phyloP scores from a whole-genome alignment of 129 eudicot species.

The Centrapalus pauciflorus region DNA sequence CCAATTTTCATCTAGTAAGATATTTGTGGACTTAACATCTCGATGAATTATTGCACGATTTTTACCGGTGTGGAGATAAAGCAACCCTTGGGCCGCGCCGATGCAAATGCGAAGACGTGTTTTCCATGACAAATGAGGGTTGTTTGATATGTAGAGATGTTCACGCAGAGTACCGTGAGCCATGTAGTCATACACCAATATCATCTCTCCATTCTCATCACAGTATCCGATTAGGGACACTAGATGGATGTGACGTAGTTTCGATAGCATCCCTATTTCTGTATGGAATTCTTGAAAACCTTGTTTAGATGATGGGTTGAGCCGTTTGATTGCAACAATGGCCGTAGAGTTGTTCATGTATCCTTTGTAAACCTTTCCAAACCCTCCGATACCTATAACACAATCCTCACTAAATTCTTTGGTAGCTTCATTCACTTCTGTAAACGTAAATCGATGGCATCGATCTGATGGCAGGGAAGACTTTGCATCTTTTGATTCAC shows the following conservation, averaged over 20 bases:
- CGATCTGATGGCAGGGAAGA: constrained; percentile 34
- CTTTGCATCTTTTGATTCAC: constrained; percentile 22
- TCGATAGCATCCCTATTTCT: constrained; percentile 36
- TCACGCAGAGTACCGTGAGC: constrained; percentile 38
- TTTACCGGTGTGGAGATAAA: constrained; percentile 43
- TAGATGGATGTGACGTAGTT: constrained; percentile 43
- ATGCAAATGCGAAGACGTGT: constrained; percentile 46
- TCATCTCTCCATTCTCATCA: constrained; percentile 39
- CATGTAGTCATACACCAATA: constrained; percentile 48
- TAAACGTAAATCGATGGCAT: constrained; percentile 37
- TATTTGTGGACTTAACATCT: constrained; percentile 51
- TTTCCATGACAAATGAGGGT: constrained; percentile 41
- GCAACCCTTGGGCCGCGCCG: constrained; percentile 53
- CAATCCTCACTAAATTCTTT: constrained; percentile 19
- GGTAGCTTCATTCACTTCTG: constrained; percentile 36
- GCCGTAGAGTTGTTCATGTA: constrained; percentile 19
- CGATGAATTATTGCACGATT: constrained; percentile 41
- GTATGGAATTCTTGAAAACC: constrained; percentile 36
- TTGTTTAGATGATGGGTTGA: constrained; percentile 37
- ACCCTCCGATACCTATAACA: constrained; percentile 38
- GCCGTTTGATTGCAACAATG: constrained; percentile 41
- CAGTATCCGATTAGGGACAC: constrained; percentile 53
- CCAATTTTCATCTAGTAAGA: constrained; percentile 45
- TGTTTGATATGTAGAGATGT: constrained; percentile 33
- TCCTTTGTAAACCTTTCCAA: constrained; percentile 53